Evolutionary conservation across 371 early-diverging fungal species (phyloP), one percentile per base, ranked within the genome.

Genomic region (Mortierella sp.): DNA sequence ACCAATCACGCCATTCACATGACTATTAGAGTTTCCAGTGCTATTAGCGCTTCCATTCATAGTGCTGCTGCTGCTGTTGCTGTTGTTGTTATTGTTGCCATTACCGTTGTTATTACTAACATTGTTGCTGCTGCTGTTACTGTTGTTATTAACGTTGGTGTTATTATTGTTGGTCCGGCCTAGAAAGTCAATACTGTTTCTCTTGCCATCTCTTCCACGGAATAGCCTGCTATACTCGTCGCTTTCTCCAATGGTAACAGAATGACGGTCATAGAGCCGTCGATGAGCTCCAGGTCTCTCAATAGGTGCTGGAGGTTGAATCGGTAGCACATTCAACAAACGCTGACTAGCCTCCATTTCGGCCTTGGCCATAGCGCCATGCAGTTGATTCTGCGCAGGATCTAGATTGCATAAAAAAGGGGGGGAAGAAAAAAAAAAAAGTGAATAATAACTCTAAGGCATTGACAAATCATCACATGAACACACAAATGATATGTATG

Each of bases 221-320:
- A 88, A 86, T 60, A 87, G 45, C 17, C 86, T 77, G 58, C 66
- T 85, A 56, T 88, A 86, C 66, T 87, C 89, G 58, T 87, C 85
- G 19, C 85, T 86, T 45, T 88, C 88, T 9, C 86, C 87, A 19
- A 88, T 80, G 3, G 90, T 87, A 65, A 91, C 88, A 4, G 93
- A 92, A 74, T 93, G 92, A 58, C 94, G 89, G 67, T 93, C 93
- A 55, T 86, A 85, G 32, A 87, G 78, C 19, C 89, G 84, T 23
- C 87, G 86, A 32, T 71, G 72, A 57, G 72, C 71, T 29, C 84
- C 84, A 45, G 86, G 79, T 35, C 84, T 72, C 58, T 75, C 83
- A 57, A 85, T 63, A 7, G 77, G 56, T 59, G 85, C 83, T 40
- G 85, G 86, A 23, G 89, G 85, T 67, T 86, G 87, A 64, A 86